Conservation (phyloP, 208 protist species). For the Crithidia bombi region DNA sequence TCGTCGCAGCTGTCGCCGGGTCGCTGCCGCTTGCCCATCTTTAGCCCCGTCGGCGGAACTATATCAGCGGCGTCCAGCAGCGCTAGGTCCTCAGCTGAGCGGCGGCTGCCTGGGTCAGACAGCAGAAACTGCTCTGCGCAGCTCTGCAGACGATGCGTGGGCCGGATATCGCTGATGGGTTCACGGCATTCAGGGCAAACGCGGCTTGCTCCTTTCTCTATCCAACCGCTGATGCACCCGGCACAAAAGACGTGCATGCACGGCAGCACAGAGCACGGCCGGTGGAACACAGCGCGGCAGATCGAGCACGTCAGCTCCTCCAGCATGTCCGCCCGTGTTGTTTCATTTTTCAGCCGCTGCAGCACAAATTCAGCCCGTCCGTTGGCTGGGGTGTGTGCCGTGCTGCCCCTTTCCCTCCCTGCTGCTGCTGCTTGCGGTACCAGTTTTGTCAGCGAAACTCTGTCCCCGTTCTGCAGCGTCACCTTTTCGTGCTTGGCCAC, state of each 20-base stretch:
- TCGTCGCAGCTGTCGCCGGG: slow-evolving; percentile 14
- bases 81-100: slow-evolving; percentile 46
- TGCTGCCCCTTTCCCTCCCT: too few species aligned
- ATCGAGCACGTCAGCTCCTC: slow-evolving; percentile 84
- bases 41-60: slow-evolving; percentile 58
- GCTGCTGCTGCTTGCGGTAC: neutral
- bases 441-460: slow-evolving; percentile 48
- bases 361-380: slow-evolving; percentile 57
- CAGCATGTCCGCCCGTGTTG: slow-evolving; percentile 37
- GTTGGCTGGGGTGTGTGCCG: slow-evolving; percentile 12
- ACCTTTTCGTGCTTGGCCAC: slow-evolving; percentile 43
- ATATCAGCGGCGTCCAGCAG: slow-evolving; percentile 52
- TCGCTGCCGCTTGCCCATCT: slow-evolving; percentile 44
- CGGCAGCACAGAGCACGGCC: slow-evolving; percentile 78
- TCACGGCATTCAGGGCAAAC: slow-evolving; percentile 79
- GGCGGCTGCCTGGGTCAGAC: slow-evolving; percentile 39
- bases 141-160: slow-evolving; percentile 80
- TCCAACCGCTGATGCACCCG: slow-evolving; percentile 76
- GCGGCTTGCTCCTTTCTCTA: slow-evolving; percentile 22
- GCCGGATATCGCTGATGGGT: slow-evolving; percentile 61
- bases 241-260: slow-evolving; percentile 93
- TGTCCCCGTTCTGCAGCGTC: slow-evolving; percentile 62
- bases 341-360: slow-evolving; percentile 55
- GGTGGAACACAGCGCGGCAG: slow-evolving; percentile 69
- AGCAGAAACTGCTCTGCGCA: slow-evolving; percentile 76